Evolutionary conservation across 768 basidiomycete genomes (phyloP).

Genomic region (Lactarius hengduanensis): DNA sequence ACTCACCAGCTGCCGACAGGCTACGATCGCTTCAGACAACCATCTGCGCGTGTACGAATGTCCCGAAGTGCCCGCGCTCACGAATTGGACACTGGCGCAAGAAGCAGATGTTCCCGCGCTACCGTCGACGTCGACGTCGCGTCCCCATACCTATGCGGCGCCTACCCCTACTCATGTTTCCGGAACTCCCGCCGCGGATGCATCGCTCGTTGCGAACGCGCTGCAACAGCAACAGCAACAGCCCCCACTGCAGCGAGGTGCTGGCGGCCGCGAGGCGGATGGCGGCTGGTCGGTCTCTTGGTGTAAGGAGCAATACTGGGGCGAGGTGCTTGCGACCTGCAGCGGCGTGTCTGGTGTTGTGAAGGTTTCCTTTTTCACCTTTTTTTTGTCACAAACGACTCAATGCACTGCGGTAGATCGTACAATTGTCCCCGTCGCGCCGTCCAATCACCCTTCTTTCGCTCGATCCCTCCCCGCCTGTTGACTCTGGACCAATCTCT

Average conservation of each 20-base stretch:
- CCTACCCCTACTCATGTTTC: slow-evolving; percentile 70
- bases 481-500: slow-evolving; percentile 33
- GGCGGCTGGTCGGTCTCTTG: slow-evolving; percentile 92
- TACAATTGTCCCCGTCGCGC: slow-evolving; percentile 70
- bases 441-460: slow-evolving; percentile 63
- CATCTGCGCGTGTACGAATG: slow-evolving; percentile 88
- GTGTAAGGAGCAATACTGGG: slow-evolving; percentile 97
- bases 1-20: slow-evolving; percentile 44
- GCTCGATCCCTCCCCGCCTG: slow-evolving; percentile 51
- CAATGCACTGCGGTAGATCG: slow-evolving; percentile 48
- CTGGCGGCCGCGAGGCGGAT: slow-evolving; percentile 74
- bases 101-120: slow-evolving; percentile 72
- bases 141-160: slow-evolving; percentile 56
- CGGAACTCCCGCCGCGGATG: slow-evolving; percentile 47
- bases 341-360: slow-evolving; percentile 70
- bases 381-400: slow-evolving; percentile 7
- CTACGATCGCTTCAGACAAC: slow-evolving; percentile 86
- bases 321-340: slow-evolving; percentile 81
- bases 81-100: slow-evolving; percentile 73
- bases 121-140: slow-evolving; percentile 44
- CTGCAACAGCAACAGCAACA: slow-evolving; percentile 49
- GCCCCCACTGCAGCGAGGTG: slow-evolving; percentile 39
- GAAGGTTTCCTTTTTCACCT: slow-evolving; percentile 53
- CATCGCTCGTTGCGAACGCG: slow-evolving; percentile 62
- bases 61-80: slow-evolving; percentile 66